Evolutionary conservation across 2,329 filamentous ascomycete species (phyloP), one percentile per base, ranked within the genome.

Genomic region (Colletotrichum sp.): DNA sequence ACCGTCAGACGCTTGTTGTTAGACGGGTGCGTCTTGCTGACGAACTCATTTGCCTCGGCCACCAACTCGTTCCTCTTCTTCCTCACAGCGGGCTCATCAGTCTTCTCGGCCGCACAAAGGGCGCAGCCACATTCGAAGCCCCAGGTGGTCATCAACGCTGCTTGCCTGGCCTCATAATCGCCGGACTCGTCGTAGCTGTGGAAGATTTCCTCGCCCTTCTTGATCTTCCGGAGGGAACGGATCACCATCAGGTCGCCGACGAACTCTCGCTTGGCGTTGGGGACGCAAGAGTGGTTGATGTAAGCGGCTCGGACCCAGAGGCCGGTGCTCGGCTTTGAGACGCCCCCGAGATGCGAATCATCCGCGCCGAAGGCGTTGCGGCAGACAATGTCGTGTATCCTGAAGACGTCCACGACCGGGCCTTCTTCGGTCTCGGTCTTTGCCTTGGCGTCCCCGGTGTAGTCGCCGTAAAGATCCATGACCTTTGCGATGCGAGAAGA

Each of bases 221-320:
- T 28, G 49, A 86, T 85, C n/a, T 71, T 49, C 6, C 81, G 79
- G 1, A 74, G 80, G 3, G 86, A 84, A 7, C 84, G 85, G 10
- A 88, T 70, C 6, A 87, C 77, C 68, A 86, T 81, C 5, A 86
- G 70, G 73, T 86, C 87, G 26, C 87, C 87, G 8, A 86, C 79
- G 63, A 83, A 86, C 3, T 84, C 80, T 32, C 84, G 85, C 59
- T 80, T 80, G 0, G 79, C 74, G 72, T 87, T 88, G 36, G 82
- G 68, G 2, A 82, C 65, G 71, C 86, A 88, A 0, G 85, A 85
- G 75, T 88, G 86, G 63, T 88, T 88, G 73, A 86, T 83, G 72
- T 85, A 86, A 0, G 86, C 83, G 5, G 85, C 83, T 6, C 81
- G 77, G 2, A 82, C 79, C 85, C 85, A 88, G 30, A 88, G 77